Base-by-base conservation (phyloP, 495 filamentous ascomycete genomes). In the Hypoxylon lenormandii region DNA sequence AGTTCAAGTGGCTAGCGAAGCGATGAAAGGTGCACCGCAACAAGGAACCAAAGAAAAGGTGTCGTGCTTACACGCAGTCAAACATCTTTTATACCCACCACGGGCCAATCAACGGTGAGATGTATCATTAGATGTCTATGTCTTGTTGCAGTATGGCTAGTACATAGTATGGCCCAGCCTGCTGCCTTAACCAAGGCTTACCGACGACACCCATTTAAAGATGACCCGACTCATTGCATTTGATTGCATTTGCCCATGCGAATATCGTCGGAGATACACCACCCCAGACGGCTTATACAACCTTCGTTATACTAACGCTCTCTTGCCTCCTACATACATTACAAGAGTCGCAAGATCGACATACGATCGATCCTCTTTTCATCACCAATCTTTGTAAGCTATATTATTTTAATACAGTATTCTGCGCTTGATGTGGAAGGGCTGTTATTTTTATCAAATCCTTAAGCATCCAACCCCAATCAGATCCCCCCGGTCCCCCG, bases 281-380 rank as follows among this genome's bases (percentile, higher is more conserved):
- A 55, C 42, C 57, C 37, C 62, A 58, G 52, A 59, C 52, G 61
- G 52, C 45, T 49, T 56, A n/a, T n/a, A 18, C 26, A 55, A 18
- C 30, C 11, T 33, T 37, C 28, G 43, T 46, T 2, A 49, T 48
- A 15, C 43, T 58, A 10, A 38, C 37, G 19, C 19, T 50, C 21
- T 43, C 36, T 52, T 26, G 10, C 30, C 6, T 46, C 36, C 15
- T 43, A n/a, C 13, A 33, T 12, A 30, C 37, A 42, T 51, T 13
- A 60, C 49, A 46, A 63, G 16, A 59, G 59, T 66, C 57, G 45
- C 59, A 57, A 66, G 62, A 71, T 71, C 62, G 62, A 59, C 58
- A 66, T 54, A 49, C 68, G 52, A 71, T 63, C 38, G 38, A 58
- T 59, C 51, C 57, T 46, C 48, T 38, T 37, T 15, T 61, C 16